Evolutionary conservation across 202 grass and related monocot genomes (phyloP), one percentile per base, ranked within the genome.

Genomic region (Panicum hallii): DNA sequence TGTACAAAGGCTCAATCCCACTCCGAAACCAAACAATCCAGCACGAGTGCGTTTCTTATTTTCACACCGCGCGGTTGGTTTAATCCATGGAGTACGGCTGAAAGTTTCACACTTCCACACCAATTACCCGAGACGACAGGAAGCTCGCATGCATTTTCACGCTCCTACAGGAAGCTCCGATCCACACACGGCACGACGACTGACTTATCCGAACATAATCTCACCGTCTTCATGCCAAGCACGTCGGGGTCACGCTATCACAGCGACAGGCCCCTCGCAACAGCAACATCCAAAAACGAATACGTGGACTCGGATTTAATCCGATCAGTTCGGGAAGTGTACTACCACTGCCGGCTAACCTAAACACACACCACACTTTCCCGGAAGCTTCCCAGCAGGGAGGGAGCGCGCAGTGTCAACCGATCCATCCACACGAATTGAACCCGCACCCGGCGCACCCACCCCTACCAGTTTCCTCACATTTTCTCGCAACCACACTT

Each of bases 331-430:
- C n/a, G 63, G 65, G 56, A 23, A 60, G n/a, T 32, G 56, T 60
- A 11, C 60, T 53, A 44, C 56, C 50, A 34, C 38, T 63, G 77
- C 77, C 63, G 82, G 43, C 77, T 74, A 70, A 6, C 16, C 12
- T 1, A 41, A 26, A 9, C 57, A 41, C 87, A 68, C 44, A 8
- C 8, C 2, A 2, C 63, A 16, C 40, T 60, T 84, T 90, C 79
- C 9, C 0, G 10, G 88, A 90, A 90, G 43, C 74, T 90, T 87
- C 88, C 16, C 16, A 4, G 46, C 7, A 0, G 14, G 70, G 4
- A 1, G 6, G 1, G 23, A 49, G 12, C 70, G 56, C 23, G 58
- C 47, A 54, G 71, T 65, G 82, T 11, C 63, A 84, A 80, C 72
- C 42, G 26, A 49, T 56, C 48, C 70, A 36, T 70, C 41, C 72